These are phyloP conservation scores for Neoboletus brunneissimus DNA, from an alignment of 768 basidiomycete genomes.

Conservation along the genomic window DNA sequence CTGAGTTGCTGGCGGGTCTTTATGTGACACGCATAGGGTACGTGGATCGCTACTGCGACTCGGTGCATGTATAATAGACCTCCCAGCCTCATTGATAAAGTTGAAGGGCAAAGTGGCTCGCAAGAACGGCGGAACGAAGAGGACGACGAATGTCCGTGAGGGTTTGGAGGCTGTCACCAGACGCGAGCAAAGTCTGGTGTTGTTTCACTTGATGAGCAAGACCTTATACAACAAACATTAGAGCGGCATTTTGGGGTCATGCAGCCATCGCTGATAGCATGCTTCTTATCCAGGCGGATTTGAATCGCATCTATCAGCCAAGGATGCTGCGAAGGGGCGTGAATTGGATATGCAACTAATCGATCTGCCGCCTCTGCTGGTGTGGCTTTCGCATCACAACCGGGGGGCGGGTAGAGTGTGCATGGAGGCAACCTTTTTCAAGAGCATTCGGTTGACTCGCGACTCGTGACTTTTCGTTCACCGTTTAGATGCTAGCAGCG, in stretches of 20 bases:
- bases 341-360: constrained; percentile 52
- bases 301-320: constrained; percentile 59
- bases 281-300: constrained; percentile 59
- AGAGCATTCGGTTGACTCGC: neutral
- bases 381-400: constrained; percentile 56
- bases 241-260: neutral
- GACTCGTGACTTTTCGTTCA: neutral
- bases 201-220: constrained; percentile 94
- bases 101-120: constrained; percentile 32
- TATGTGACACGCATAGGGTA: constrained; percentile 79
- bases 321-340: constrained; percentile 61
- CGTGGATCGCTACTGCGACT: constrained; percentile 21
- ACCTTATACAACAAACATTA: constrained; percentile 93
- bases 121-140: constrained; percentile 23
- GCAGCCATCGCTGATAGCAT: constrained; percentile 1
- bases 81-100: constrained; percentile 15
- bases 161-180: constrained; percentile 74
- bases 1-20: constrained; percentile 63
- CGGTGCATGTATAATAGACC: constrained; percentile 56
- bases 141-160: constrained; percentile 25
- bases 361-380: constrained; percentile 56
- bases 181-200: constrained; percentile 78
- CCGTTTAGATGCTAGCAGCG: constrained; percentile 60
- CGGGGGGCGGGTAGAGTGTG: constrained; percentile 72
- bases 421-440: constrained; percentile 53